Evolutionary conservation across 306 rosid genomes (phyloP).

Genomic region (Quercus wislizeni): DNA sequence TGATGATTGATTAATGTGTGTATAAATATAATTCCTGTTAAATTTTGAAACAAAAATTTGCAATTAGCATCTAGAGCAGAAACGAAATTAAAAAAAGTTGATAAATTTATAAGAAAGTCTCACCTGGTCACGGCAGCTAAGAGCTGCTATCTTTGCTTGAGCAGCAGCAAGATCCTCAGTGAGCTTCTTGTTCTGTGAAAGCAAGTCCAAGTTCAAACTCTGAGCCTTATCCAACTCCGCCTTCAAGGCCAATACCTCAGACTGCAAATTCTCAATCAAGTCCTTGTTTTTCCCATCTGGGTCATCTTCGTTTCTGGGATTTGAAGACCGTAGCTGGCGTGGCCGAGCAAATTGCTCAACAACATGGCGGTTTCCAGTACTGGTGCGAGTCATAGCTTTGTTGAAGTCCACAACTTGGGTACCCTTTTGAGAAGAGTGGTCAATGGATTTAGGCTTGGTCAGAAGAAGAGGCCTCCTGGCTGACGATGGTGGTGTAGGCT

Average conservation of each 20-base stretch:
- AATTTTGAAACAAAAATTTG: background rate
- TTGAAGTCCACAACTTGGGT: constrained; percentile 40
- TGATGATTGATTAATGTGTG: constrained; percentile 6
- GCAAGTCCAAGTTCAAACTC: constrained; percentile 55
- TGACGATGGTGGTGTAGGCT: constrained; percentile 35
- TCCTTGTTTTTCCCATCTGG: constrained; percentile 43
- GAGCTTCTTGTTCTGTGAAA: constrained; percentile 57
- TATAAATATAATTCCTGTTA: background rate
- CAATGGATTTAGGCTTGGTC: constrained; percentile 47
- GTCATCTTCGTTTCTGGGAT: constrained; percentile 38
- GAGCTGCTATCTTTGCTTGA: constrained; percentile 50
- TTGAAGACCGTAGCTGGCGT: constrained; percentile 35
- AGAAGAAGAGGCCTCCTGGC: constrained; percentile 35
- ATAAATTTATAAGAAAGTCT: background rate
- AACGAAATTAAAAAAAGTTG: background rate
- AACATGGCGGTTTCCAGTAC: constrained; percentile 20
- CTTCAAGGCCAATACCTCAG: constrained; percentile 56
- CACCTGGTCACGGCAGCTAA: constrained; percentile 44
- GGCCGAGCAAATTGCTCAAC: constrained; percentile 45
- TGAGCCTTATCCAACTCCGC: constrained; percentile 63
- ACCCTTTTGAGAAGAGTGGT: constrained; percentile 55
- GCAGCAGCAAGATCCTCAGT: constrained; percentile 60
- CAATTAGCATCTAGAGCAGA: background rate
- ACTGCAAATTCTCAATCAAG: constrained; percentile 55
- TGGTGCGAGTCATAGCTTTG: constrained; percentile 29